phyloP scores from a whole-genome alignment of 2,329 filamentous ascomycete species.

The Fusarium mundagurra region DNA sequence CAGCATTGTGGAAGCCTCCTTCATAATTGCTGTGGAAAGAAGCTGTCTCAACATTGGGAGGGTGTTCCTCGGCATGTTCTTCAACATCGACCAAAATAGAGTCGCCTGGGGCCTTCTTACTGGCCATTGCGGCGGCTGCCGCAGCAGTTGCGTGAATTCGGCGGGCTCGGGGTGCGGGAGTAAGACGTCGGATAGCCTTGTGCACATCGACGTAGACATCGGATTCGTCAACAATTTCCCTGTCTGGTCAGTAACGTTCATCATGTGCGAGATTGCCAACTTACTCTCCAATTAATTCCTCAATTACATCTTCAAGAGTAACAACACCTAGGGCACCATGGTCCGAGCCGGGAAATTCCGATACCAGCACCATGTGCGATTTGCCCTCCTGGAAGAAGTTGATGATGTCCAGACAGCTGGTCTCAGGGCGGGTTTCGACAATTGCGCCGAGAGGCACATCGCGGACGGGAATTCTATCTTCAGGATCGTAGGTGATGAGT shows the following conservation, averaged over 20 bases:
- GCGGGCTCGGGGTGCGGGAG: conserved; percentile 82
- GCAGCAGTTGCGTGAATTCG: conserved; percentile 53
- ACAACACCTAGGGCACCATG: conserved; percentile 92
- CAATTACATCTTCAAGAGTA: conserved; percentile 96
- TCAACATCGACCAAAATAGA: conserved; percentile 51
- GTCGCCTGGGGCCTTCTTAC: conserved; percentile 45
- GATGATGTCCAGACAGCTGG: conserved; percentile 96
- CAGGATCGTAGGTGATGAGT: conserved; percentile 97
- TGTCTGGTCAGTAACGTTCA: conserved; percentile 48
- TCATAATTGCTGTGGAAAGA: conserved; percentile 54
- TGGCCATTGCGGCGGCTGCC: conserved; percentile 44
- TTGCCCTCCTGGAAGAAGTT: conserved; percentile 99
- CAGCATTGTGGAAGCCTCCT: conserved; percentile 54
- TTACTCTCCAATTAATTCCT: conserved; percentile 97
- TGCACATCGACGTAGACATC: conserved; percentile 98
- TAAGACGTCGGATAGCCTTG: conserved; percentile 92
- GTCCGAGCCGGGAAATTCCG: conserved; percentile 87
- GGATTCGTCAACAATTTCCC: conserved; percentile 98
- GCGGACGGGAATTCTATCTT: conserved; percentile 85
- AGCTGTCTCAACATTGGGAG: conserved; percentile 42
- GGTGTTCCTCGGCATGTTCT: conserved; percentile 51
- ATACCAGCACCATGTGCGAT: conserved; percentile 97
- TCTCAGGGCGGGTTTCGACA: conserved; percentile 93
- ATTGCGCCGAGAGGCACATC: conserved; percentile 94
- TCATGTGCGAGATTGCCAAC: conserved; percentile 48